Evolutionary conservation across 225 moss, liverwort and hornwort species (phyloP), one percentile per base, ranked within the genome.

Genomic region (Physcomitrium patens): DNA sequence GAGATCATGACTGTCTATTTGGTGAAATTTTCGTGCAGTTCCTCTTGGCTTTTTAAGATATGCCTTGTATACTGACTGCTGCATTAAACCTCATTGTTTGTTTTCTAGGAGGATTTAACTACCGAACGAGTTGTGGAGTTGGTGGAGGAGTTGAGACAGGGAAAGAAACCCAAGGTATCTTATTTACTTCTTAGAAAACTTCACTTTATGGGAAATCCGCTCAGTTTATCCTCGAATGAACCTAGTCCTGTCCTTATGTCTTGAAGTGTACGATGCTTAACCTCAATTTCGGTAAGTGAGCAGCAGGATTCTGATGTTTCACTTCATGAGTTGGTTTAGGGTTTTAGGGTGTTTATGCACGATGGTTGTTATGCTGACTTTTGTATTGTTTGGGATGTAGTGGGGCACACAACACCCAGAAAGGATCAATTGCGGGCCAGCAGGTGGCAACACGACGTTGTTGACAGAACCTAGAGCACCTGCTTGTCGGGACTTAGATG

Each of bases 101-200:
- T 69, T 67, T 72, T 72, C 84, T 37, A 99, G 99, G 99, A 99
- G 91, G 96, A 96, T 82, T 84, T 96, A 67, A 94, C 96, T 6
- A 26, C 92, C 12, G 81, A 87, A 69, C 78, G 89, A 59, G 90
- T 93, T 50, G 93, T 96, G 71, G 85, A 89, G 72, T 54, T 96
- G 60, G 84, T 96, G 53, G 93, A 93, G 70, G 89, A 89, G 27
- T 80, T 91, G 19, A 90, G 80, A 76, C 89, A 79, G 79, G 96
- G 96, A 63, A 93, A 88, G 77, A 89, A 86, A 76, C 92, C 92
- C 6, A 79, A 77, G 75, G 96, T 96, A 75, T 63, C 86, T 64
- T 67, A 55, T 72, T 45, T 23, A n/a, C 14, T 41, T 24, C 20
- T 63, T 69, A 42, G 45, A 42, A 31, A 60, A 61, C 16, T 43